Conservation (phyloP, 2,329 filamentous ascomycete species). For the Ceratocystis diversiconidia region DNA sequence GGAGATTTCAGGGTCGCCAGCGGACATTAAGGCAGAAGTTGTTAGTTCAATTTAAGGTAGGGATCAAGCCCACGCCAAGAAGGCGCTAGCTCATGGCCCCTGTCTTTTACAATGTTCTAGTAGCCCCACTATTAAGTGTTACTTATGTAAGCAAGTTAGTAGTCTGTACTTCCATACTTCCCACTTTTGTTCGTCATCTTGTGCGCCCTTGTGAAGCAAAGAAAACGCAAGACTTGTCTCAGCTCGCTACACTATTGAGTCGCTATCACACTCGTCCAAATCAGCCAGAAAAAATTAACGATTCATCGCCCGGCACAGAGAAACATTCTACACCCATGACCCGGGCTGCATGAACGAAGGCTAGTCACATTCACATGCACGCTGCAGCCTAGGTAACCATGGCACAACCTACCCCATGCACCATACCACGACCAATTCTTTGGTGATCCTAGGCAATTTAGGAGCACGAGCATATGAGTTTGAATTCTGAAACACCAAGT, state of each 20-base stretch:
- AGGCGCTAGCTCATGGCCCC: neutral
- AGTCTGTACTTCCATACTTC: neutral
- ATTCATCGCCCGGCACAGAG: neutral
- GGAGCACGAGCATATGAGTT: neutral
- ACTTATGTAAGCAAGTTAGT: neutral
- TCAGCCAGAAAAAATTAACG: neutral
- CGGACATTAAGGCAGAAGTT: conserved; percentile 1
- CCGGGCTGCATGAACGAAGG: neutral
- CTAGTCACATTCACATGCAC: neutral
- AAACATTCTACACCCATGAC: neutral
- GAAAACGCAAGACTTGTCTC: neutral
- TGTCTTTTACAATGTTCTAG: neutral
- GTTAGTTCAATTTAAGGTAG: neutral
- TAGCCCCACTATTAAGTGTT: neutral
- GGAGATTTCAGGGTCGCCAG: conserved; percentile 5
- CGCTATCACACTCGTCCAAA: neutral
- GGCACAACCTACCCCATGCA: neutral
- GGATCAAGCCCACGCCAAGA: conserved; percentile 2
- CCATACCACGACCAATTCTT: neutral
- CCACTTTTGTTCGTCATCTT: neutral
- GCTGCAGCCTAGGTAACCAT: neutral
- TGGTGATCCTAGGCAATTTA: neutral
- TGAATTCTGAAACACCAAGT: conserved; percentile 9
- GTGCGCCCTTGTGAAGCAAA: neutral
- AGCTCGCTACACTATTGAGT: neutral